Evolutionary conservation across 805 yeast species (phyloP).

Genomic region (Lipomyces sp.): DNA sequence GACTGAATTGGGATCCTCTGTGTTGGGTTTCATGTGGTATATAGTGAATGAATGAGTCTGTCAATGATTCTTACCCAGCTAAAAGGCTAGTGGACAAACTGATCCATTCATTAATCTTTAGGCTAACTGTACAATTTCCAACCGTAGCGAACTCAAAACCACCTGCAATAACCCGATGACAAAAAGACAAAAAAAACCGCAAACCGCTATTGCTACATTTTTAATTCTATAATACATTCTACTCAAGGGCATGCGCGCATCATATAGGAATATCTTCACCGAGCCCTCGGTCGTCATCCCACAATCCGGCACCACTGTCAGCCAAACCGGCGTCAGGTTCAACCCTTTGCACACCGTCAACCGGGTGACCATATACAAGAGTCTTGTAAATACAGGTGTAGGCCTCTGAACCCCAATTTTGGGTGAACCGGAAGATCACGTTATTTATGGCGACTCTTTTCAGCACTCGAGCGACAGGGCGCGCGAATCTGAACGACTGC

Average conservation of each 20-base stretch:
- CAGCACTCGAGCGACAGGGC: constrained; percentile 24
- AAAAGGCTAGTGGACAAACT: neutral
- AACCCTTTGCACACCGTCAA: constrained; percentile 9
- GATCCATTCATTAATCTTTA: neutral
- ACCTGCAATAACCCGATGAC: constrained; percentile 51
- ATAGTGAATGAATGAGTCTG: neutral
- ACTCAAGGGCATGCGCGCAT: constrained; percentile 30
- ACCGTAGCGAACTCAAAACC: neutral
- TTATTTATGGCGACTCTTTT: constrained; percentile 28
- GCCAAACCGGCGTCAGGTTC: neutral
- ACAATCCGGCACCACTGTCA: neutral
- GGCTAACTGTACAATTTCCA: neutral
- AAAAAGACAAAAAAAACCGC: constrained; percentile 55
- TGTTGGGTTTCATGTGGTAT: neutral
- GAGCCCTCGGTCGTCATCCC: constrained; percentile 13
- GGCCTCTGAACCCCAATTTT: constrained; percentile 45
- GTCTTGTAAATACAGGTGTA: constrained; percentile 45
- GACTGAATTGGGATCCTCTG: too few relatives aligned
- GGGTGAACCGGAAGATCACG: constrained; percentile 40
- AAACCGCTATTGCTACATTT: neutral
- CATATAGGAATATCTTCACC: constrained; percentile 29
- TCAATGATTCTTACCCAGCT: neutral
- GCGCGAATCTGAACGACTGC: constrained; percentile 38
- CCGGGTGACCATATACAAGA: constrained; percentile 41
- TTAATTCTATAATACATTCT: neutral